Conservation (phyloP, 2,329 filamentous ascomycete genomes). For the Cryphonectria radicalis region DNA sequence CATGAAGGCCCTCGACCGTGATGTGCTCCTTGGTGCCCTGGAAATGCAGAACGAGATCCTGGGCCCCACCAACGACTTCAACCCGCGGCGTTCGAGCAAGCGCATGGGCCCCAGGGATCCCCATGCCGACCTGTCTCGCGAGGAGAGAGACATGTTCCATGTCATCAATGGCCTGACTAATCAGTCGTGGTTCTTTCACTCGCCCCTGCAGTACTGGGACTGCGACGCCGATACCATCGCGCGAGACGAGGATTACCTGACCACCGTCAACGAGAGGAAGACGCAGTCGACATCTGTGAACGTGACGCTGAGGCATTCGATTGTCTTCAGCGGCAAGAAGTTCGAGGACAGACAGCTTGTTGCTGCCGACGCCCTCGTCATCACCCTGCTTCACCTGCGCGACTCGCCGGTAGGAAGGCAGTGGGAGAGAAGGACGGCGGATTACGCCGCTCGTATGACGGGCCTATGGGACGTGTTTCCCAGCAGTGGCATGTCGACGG, state of each 20-base stretch:
- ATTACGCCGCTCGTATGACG: slow-evolving; percentile 53
- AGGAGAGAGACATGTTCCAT: slow-evolving; percentile 59
- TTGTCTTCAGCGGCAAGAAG: slow-evolving; percentile 80
- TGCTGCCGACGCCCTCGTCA: slow-evolving; percentile 77
- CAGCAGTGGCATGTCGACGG: slow-evolving; percentile 54
- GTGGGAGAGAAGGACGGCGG: slow-evolving; percentile 66
- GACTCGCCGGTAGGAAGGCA: slow-evolving; percentile 66
- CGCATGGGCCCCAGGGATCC: slow-evolving; percentile 38
- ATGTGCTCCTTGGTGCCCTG: slow-evolving; percentile 68
- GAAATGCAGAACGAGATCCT: slow-evolving; percentile 72
- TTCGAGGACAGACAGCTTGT: slow-evolving; percentile 70
- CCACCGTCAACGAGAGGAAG: slow-evolving; percentile 70
- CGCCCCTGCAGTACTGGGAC: slow-evolving; percentile 81
- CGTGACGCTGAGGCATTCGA: slow-evolving; percentile 74
- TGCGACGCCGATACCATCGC: slow-evolving; percentile 64
- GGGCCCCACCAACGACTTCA: slow-evolving; percentile 61
- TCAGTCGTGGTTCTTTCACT: slow-evolving; percentile 78
- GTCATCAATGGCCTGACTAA: slow-evolving; percentile 63
- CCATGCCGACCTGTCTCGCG: slow-evolving; percentile 44
- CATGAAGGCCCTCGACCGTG: slow-evolving; percentile 72
- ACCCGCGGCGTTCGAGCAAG: slow-evolving; percentile 46
- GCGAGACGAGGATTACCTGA: slow-evolving; percentile 64
- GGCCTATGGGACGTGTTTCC: slow-evolving; percentile 70
- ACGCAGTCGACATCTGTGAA: slow-evolving; percentile 69
- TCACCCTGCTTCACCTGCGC: slow-evolving; percentile 72